Evolutionary conservation across 1,284 basidiomycete genomes (phyloP).

Genomic region (Puccinia hordei): DNA sequence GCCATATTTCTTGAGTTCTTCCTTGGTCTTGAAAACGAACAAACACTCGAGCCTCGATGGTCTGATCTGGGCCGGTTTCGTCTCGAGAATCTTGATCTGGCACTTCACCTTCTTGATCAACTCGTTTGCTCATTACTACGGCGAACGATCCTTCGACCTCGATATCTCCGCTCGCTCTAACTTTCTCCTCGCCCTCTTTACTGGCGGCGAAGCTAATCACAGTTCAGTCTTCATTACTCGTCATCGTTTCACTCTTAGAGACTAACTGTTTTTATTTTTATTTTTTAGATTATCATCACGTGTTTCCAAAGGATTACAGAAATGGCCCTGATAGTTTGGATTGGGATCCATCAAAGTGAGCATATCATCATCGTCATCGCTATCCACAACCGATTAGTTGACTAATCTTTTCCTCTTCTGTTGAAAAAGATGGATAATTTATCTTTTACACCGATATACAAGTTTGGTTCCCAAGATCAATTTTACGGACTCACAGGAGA

Average conservation of each 20-base stretch:
- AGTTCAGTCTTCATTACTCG: constrained; percentile 65
- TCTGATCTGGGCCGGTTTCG: constrained; percentile 71
- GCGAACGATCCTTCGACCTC: constrained; percentile 74
- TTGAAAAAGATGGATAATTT: constrained; percentile 65
- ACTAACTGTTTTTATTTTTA: background rate
- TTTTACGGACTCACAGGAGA: constrained; percentile 67
- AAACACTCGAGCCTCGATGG: constrained; percentile 66
- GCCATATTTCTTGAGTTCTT: constrained; percentile 68
- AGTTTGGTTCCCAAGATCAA: constrained; percentile 63
- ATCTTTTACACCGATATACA: constrained; percentile 65
- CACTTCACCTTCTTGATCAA: constrained; percentile 79
- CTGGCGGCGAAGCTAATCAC: constrained; percentile 76
- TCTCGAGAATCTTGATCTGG: constrained; percentile 69
- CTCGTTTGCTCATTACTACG: constrained; percentile 77
- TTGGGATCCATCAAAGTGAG: constrained; percentile 74
- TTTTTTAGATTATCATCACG: constrained; percentile 64
- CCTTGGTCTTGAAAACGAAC: constrained; percentile 66
- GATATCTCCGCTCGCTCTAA: constrained; percentile 76
- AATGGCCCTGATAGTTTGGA: constrained; percentile 64
- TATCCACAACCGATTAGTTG: too few species aligned
- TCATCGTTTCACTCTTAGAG: background rate
- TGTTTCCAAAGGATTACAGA: constrained; percentile 75
- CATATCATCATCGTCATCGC: too few species aligned
- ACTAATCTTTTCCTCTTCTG: background rate
- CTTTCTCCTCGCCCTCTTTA: constrained; percentile 71